Evolutionary conservation across 306 rosid genomes (phyloP).

Genomic region (Datisca glomerata): DNA sequence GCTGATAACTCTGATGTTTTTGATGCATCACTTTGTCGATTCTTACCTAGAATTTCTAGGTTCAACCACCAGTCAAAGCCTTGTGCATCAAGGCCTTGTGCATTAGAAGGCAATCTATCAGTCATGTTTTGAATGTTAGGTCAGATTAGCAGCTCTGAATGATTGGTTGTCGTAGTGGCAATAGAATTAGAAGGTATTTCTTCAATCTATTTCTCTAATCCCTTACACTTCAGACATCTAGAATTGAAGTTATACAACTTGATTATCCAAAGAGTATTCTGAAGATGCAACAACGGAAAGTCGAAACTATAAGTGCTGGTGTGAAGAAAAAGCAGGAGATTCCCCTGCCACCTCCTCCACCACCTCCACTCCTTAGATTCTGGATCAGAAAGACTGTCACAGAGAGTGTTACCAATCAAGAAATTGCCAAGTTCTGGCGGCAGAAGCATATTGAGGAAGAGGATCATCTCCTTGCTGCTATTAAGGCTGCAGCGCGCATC

Average conservation of each 20-base stretch:
- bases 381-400: conserved; percentile 11
- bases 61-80: no score
- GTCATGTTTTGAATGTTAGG: conserved; percentile 30
- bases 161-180: conserved; percentile 5
- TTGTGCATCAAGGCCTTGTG: no score
- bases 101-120: no score
- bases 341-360: conserved; percentile 26
- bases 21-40: no score
- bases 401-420: conserved; percentile 56
- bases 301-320: conserved; percentile 2
- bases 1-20: no score
- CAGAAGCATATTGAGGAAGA: conserved; percentile 51
- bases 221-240: not conserved
- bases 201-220: not conserved
- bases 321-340: conserved; percentile 15
- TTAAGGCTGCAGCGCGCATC: conserved; percentile 60
- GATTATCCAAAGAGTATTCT: not conserved
- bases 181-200: conserved; percentile 6
- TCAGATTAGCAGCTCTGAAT: conserved; percentile 25
- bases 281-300: conserved; percentile 18
- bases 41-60: no score
- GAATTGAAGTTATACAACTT: not conserved
- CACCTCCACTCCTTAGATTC: conserved; percentile 40
- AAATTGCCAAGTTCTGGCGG: conserved; percentile 70
- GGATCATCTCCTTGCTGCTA: conserved; percentile 77